phyloP scores from a whole-genome alignment of 345 rosid species.

The Acer saccharum region DNA sequence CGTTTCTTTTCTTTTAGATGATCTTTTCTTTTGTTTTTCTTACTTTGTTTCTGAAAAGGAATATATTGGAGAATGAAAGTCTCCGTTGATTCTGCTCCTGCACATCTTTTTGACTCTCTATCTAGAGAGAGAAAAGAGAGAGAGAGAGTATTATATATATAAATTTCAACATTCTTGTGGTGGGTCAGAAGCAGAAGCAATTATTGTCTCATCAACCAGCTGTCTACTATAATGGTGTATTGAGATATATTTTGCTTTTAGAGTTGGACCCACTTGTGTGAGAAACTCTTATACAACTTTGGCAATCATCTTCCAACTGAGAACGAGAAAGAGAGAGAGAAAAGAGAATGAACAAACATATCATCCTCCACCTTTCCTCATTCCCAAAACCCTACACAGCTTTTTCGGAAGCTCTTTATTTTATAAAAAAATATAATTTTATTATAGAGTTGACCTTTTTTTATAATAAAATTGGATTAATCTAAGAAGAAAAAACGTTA shows the following conservation, averaged over 20 bases:
- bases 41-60: slow-evolving; percentile 26
- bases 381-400: slow-evolving; percentile 19
- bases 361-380: slow-evolving; percentile 24
- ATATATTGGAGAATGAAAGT: slow-evolving; percentile 74
- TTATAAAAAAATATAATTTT: too few relatives aligned
- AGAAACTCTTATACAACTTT: slow-evolving; percentile 1
- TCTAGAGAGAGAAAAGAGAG: not conserved
- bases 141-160: not conserved
- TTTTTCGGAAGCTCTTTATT: not conserved
- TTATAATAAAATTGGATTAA: too few relatives aligned
- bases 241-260: slow-evolving; percentile 19
- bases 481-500: too few relatives aligned
- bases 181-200: slow-evolving; percentile 14
- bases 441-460: not conserved
- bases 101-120: slow-evolving; percentile 37
- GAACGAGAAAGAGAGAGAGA: slow-evolving; percentile 10
- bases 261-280: slow-evolving; percentile 24
- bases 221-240: not conserved
- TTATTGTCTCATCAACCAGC: slow-evolving; percentile 13
- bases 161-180: slow-evolving; percentile 18
- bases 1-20: not conserved
- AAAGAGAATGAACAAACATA: not conserved
- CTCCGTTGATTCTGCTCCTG: slow-evolving; percentile 63
- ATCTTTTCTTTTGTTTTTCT: not conserved
- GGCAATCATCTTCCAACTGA: not conserved